Evolutionary conservation across 495 filamentous ascomycete species (phyloP).

Genomic region (Cenococcum geophilum): DNA sequence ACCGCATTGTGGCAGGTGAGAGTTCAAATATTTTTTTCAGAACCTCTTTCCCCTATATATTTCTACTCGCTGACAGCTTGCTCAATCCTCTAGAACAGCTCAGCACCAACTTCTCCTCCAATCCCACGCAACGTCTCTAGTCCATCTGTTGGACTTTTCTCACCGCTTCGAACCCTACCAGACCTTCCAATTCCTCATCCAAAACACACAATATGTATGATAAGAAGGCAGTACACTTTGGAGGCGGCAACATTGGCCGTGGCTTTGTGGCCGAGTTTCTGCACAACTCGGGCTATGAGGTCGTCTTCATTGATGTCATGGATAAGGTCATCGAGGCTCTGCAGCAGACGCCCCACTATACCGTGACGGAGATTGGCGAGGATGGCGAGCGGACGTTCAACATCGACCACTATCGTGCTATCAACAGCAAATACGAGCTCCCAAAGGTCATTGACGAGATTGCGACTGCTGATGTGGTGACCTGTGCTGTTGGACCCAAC

Average conservation of each 20-base stretch:
- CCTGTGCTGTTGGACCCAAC: slow-evolving; percentile 92
- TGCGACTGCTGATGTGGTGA: slow-evolving; percentile 78
- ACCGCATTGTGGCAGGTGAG: slow-evolving; percentile 5
- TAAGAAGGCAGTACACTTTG: slow-evolving; percentile 88
- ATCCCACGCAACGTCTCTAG: neutral
- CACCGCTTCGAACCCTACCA: slow-evolving; percentile 1
- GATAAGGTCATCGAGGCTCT: slow-evolving; percentile 69
- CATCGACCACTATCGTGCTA: slow-evolving; percentile 90
- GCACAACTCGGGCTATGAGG: slow-evolving; percentile 79
- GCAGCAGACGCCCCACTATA: slow-evolving; percentile 68
- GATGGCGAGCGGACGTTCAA: slow-evolving; percentile 73
- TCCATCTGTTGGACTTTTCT: slow-evolving; percentile 3
- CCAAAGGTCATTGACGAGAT: slow-evolving; percentile 77
- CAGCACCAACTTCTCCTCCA: neutral
- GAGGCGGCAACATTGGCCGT: slow-evolving; percentile 79
- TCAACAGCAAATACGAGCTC: slow-evolving; percentile 85
- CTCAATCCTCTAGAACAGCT: neutral
- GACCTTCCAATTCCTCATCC: neutral
- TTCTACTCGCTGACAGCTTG: neutral
- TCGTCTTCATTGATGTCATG: slow-evolving; percentile 92
- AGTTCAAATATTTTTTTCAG: neutral
- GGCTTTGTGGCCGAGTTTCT: slow-evolving; percentile 64
- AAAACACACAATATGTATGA: slow-evolving; percentile 28
- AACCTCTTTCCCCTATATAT: neutral
- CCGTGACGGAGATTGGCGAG: slow-evolving; percentile 85